Percentiles rank a stretch among this genome's conserved stretches.
Evolutionary conservation across 2,329 filamentous ascomycete genomes (phyloP).

Genomic region (Monilinia polystroma): DNA sequence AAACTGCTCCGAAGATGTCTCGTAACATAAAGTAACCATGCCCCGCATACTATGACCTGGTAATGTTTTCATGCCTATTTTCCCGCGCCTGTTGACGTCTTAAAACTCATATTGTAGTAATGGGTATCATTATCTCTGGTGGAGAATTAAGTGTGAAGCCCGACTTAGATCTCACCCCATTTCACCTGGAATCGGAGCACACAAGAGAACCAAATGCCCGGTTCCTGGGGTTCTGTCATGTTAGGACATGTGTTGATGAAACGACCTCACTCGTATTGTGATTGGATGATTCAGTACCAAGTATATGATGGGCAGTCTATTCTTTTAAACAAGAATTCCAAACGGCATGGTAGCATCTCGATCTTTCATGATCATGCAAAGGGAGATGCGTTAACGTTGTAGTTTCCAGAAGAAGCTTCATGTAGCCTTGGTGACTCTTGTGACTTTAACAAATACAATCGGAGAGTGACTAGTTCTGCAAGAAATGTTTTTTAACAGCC

Average conservation of each 20-base stretch:
- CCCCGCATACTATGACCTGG: not conserved
- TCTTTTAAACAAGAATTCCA: not conserved
- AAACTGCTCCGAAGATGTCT: not conserved
- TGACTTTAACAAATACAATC: not conserved
- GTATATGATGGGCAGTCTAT: not conserved
- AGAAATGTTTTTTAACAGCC: not conserved
- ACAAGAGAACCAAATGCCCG: not conserved
- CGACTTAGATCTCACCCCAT: not conserved
- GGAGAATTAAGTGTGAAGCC: not conserved
- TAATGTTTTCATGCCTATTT: not conserved
- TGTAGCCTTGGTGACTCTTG: not conserved
- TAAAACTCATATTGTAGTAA: not conserved
- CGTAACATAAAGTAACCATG: not conserved
- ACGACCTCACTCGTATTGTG: not conserved
- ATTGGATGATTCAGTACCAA: not conserved
- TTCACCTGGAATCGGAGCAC: not conserved
- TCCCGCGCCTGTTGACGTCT: not conserved
- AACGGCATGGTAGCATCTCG: not conserved
- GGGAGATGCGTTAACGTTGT: not conserved
- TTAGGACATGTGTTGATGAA: not conserved
- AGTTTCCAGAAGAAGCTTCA: not conserved
- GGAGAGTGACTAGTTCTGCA: not conserved
- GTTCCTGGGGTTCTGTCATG: not conserved
- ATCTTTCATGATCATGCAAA: not conserved
- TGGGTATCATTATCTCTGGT: not conserved